Evolutionary conservation across 78 protist species (phyloP), one percentile per base, ranked within the genome.

Genomic region (Cyanophora paradoxa): DNA sequence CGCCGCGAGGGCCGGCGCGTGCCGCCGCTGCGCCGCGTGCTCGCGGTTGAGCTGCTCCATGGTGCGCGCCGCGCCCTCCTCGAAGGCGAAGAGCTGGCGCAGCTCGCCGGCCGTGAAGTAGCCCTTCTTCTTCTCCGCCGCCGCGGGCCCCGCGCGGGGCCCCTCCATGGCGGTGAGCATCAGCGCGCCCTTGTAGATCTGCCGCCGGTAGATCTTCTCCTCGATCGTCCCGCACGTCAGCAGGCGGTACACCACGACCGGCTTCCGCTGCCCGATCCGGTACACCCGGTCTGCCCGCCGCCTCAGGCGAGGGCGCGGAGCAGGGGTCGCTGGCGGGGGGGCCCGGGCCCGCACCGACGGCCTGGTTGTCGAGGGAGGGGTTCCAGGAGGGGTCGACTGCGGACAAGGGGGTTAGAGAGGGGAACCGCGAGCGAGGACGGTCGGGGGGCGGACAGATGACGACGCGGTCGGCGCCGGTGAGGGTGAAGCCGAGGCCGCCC

Each of bases 201-300:
- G 94, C 41, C 81, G 67, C 57, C 85, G 70, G 73, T 82, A 86
- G 39, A 90, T 87, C 67, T 87, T 90, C 54, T 88, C 92, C 44
- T 88, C 92, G 59, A 88, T 80, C 48, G 88, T 79, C 36, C 92
- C 89, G 58, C 77, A 57, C 36, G 82, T 26, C 42, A 88, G 71
- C 57, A 88, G 76, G 37, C 92, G 64, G 72, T 88, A 88, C 61
- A 88, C 84, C 3, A 77, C n/a, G n/a, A n/a, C n/a, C n/a, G 71
- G 41, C 73, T 48, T 77, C 26, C 50, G 52, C 72, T 88, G 92
- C n/a, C 92, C 92, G 50, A 88, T 88, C 37, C 92, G n/a, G 80
- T 84, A 83, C 13, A 73, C 82, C 26, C 92, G 57, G n/a, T n/a
- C n/a, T n/a, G n/a, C n/a, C n/a, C n/a, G n/a, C n/a, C n/a, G n/a